Evolutionary conservation across 1,139 yeast species (phyloP).

Genomic region (Pichia sp.): DNA sequence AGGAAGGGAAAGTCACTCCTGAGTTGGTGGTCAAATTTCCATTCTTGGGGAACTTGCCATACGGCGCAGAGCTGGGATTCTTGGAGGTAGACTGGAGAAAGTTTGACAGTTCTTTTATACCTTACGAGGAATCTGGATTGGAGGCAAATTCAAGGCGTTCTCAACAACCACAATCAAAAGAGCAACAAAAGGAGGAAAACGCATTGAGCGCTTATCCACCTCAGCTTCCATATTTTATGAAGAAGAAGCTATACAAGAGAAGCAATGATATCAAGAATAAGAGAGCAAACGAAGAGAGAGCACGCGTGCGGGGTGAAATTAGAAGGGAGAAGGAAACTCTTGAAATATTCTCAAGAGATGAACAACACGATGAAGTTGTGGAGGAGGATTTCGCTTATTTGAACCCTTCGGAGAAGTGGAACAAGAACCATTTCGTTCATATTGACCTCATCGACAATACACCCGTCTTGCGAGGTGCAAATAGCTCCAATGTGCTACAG

Average conservation of each 20-base stretch:
- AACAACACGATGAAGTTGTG: not conserved
- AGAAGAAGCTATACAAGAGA: conserved; percentile 55
- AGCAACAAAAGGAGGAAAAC: too few relatives aligned
- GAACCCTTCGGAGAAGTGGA: conserved; percentile 2
- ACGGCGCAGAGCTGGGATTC: conserved; percentile 78
- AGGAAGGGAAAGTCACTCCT: conserved; percentile 46
- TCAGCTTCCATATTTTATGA: conserved; percentile 50
- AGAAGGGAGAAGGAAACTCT: conserved; percentile 14
- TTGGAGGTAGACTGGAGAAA: conserved; percentile 78
- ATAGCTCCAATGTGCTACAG: conserved; percentile 3
- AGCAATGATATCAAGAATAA: conserved; percentile 46
- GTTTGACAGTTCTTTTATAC: conserved; percentile 10
- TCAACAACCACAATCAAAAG: too few relatives aligned
- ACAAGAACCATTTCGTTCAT: conserved; percentile 8
- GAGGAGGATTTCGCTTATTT: conserved; percentile 2
- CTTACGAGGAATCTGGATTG: too few relatives aligned
- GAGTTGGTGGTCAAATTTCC: conserved; percentile 57
- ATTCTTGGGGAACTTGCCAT: conserved; percentile 74
- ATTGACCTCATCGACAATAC: conserved; percentile 5
- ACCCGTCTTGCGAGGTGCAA: conserved; percentile 10
- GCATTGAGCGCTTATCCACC: conserved; percentile 35
- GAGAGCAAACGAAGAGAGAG: conserved; percentile 43
- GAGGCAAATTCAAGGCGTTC: too few relatives aligned
- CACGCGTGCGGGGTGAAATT: conserved; percentile 14
- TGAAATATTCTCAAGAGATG: conserved; percentile 4